Base-by-base conservation (phyloP, 257 asterid species). In the Galeopsis tetrahit region DNA sequence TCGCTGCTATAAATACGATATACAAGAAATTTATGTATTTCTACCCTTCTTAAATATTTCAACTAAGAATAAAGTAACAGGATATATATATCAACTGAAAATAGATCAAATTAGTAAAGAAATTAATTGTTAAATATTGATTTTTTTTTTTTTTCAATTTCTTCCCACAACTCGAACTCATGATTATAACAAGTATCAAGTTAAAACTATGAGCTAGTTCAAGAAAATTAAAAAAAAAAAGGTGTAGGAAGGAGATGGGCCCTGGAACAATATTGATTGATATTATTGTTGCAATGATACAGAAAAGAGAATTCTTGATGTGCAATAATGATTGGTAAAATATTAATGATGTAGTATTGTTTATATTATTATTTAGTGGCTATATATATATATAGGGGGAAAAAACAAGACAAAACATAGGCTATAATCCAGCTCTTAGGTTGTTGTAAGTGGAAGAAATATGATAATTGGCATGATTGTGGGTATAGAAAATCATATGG, bases 371-470 rank as follows among this genome's bases (percentile, higher is more conserved):
- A 39, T 49, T 70, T n/a, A 71, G 60, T 9, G 73, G 64, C 43
- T 59, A 57, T 63, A n/a, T n/a, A n/a, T n/a, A n/a, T n/a, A n/a
- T n/a, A 36, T 57, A 52, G 52, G 44, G 2, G 28, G 14, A 4
- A 2, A 9, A 48, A 14, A 5, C 33, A 11, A 21, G n/a, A 7
- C 46, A 36, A 43, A 62, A 36, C 35, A 46, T 36, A 63, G 60
- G 21, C 70, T 76, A 74, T 75, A 78, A 82, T 75, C 77, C 77
- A 71, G 75, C 81, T 79, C 79, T 83, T 78, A 87, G 80, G 81
- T 66, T 71, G 80, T 70, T 80, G 81, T 42, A 75, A 82, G 89
- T 87, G 90, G 89, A 76, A 52, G 83, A 83, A 79, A 71, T 74
- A 71, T 81, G 69, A 80, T 78, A 74, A 65, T 69, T 79, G 86